Base-by-base conservation (phyloP, 306 rosid genomes). In the Lathyrus aphaca region DNA sequence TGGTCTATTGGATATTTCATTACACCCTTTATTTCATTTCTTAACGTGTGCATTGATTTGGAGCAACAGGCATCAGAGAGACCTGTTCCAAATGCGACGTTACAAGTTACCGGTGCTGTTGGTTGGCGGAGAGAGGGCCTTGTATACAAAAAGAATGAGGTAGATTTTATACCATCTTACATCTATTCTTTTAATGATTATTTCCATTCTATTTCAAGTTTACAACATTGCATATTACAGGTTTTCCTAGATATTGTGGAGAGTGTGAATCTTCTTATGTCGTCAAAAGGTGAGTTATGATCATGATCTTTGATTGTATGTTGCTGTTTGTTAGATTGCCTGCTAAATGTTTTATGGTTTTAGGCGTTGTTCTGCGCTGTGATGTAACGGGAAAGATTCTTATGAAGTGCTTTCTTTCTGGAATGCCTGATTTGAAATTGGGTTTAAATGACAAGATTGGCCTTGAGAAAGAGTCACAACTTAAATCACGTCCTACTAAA, bases 111-210 rank as follows among this genome's bases (percentile, higher is more conserved):
- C 0, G 96, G 97, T 37, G 96, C 97, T 71, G 95, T 91, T 84
- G 95, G 96, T 79, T 89, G 97, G 96, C 86, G 95, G 69, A 87
- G 96, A 83, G 97, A 91, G 78, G 97, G 97, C 77, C 97, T 89
- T 69, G 83, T 42, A 39, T 91, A 91, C 79, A 91, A 91, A 83
- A 91, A 91, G 84, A 91, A 91, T 64, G 92, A 91, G 90, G 95
- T 87, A 77, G 74, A 35, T 17, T 46, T 48, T 51, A 57, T 30
- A 68, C 38, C 64, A 44, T 38, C 58, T 10, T 35, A 18, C n/a
- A 7, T 63, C 48, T 64, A 14, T 62, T 61, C n/a, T 25, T 75
- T 32, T 48, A 0, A 75, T 62, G 27, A 39, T 54, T 64, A 54
- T 64, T 51, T 10, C 25, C 50, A 11, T 53, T 37, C 54, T 59